A percentile compares a stretch with the other conserved stretches of the same genome.
These are phyloP conservation scores for Parathielavia hyrcaniae DNA, from an alignment of 495 filamentous ascomycete species.

Conservation along the genomic window DNA sequence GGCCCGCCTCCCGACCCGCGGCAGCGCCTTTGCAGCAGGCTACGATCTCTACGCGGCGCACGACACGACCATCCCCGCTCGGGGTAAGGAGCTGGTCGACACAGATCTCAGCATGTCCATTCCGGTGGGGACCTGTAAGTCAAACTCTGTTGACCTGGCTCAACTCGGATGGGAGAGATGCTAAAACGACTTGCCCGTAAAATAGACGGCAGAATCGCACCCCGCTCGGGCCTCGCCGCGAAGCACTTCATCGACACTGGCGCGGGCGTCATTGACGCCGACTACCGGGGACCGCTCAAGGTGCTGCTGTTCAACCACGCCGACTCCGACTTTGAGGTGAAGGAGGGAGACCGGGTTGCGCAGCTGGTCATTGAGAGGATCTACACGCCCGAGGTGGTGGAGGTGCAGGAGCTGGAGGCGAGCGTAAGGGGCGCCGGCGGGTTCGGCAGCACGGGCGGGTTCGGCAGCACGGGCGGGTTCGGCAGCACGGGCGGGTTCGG, in stretches of 20 bases:
- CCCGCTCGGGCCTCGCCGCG: constrained; percentile 80
- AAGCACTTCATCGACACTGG: constrained; percentile 94
- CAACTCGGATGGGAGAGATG: not conserved
- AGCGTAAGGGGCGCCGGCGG: constrained; percentile 85
- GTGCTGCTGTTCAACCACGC: constrained; percentile 89
- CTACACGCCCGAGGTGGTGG: constrained; percentile 79
- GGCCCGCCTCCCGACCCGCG: constrained; percentile 74
- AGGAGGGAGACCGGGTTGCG: constrained; percentile 81
- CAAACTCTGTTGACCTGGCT: not conserved
- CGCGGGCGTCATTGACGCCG: constrained; percentile 94
- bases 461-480: constrained; percentile 69
- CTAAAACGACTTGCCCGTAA: not conserved
- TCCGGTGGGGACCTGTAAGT: constrained; percentile 77
- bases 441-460: constrained; percentile 76
- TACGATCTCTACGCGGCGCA: constrained; percentile 81
- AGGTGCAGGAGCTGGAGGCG: constrained; percentile 82
- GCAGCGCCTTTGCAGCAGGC: constrained; percentile 82
- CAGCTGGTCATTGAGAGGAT: constrained; percentile 94
- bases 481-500: constrained; percentile 93
- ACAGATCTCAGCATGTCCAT: constrained; percentile 87
- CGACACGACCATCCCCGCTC: constrained; percentile 65
- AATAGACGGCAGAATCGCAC: constrained; percentile 83
- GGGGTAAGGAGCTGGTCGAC: constrained; percentile 79
- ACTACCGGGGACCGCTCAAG: constrained; percentile 91
- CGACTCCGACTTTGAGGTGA: constrained; percentile 74